Base-by-base conservation (phyloP, 2,329 filamentous ascomycete species). In the Alternaria angustiovoidea region DNA sequence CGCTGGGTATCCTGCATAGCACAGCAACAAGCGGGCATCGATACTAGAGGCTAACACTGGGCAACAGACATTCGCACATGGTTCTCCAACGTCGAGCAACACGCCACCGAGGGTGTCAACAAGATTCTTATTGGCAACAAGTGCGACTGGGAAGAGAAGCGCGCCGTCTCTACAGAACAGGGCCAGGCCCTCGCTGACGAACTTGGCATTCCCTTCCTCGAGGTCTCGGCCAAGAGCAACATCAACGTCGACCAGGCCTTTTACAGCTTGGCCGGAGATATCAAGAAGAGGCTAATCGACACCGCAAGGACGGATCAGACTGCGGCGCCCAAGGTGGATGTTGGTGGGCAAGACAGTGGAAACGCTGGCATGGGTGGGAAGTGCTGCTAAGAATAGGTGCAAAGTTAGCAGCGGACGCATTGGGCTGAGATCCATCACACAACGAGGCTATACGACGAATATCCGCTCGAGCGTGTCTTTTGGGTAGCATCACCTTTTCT, bases 91-190 rank as follows among this genome's bases (percentile, higher is more conserved):
- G 94, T 97, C 72, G 94, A 97, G 80, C 94, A 97, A 81, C 94
- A 99, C 83, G 95, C 95, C 60, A 97, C 93, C 74, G 95, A 98
- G 83, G 95, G 95, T 75, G 95, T 99, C 78, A 97, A 98, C 88
- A 99, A 98, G 86, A 98, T 99, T 78, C 88, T 99, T 69, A 97
- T 99, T 71, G 95, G 95, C 79, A 99, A 99, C 87, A 99, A 99
- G 84, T 99, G 95, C 83, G 95, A 99, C 82, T 98, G 95, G 95
- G 95, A 98, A 82, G 95, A 99, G 83, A 98, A 98, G 87, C 91
- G 95, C 70, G 93, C 92, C 56, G 91, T 99, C 42, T 93, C 92
- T 51, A 96, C 91, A 61, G 94, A 97, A 80, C 91, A 93, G 76
- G 95, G 95, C 72, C 94, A 99, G 81, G 90, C 90, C 68, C 88